Percentiles rank a stretch among this genome's conserved stretches.
These are phyloP conservation scores for Thelephora aurantiotincta DNA, from an alignment of 768 basidiomycete species.

Conservation along the genomic window DNA sequence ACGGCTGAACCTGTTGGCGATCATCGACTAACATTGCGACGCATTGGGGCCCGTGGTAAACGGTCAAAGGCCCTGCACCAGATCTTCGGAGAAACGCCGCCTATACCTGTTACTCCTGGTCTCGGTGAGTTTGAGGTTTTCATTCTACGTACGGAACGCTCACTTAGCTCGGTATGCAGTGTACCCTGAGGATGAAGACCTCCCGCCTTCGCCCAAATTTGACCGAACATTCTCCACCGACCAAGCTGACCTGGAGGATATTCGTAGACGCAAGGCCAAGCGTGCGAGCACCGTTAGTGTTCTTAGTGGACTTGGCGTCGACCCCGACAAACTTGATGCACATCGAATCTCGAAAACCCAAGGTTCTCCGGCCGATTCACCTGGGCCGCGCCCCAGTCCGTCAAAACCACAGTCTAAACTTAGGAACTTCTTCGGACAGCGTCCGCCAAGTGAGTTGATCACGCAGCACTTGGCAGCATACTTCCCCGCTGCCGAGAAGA, in stretches of 20 bases:
- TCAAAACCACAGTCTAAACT: conserved; percentile 53
- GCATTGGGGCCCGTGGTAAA: conserved; percentile 25
- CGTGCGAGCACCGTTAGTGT: conserved; percentile 92
- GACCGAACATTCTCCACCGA: not conserved
- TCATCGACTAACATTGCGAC: conserved; percentile 62
- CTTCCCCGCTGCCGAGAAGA: conserved; percentile 91
- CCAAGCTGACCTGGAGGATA: not conserved
- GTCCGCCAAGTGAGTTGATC: conserved; percentile 95
- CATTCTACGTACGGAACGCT: not conserved
- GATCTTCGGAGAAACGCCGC: conserved; percentile 27
- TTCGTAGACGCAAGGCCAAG: conserved; percentile 43
- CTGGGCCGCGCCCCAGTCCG: conserved; percentile 18
- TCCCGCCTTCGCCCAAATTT: conserved; percentile 2
- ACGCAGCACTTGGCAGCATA: conserved; percentile 88
- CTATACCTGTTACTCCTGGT: conserved; percentile 18
- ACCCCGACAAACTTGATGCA: conserved; percentile 20
- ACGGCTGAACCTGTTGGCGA: conserved; percentile 70
- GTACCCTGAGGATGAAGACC: not conserved
- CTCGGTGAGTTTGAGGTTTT: conserved; percentile 7
- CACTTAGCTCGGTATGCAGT: not conserved
- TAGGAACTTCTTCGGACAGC: conserved; percentile 95
- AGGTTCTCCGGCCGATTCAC: conserved; percentile 26
- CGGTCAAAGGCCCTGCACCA: conserved; percentile 26
- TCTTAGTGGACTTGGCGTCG: conserved; percentile 84
- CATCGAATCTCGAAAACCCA: conserved; percentile 42